A percentile compares a stretch with the other conserved stretches of the same genome.
These are phyloP conservation scores for Sclerotinia nivalis DNA, from an alignment of 2,329 filamentous ascomycete genomes.

Conservation along the genomic window DNA sequence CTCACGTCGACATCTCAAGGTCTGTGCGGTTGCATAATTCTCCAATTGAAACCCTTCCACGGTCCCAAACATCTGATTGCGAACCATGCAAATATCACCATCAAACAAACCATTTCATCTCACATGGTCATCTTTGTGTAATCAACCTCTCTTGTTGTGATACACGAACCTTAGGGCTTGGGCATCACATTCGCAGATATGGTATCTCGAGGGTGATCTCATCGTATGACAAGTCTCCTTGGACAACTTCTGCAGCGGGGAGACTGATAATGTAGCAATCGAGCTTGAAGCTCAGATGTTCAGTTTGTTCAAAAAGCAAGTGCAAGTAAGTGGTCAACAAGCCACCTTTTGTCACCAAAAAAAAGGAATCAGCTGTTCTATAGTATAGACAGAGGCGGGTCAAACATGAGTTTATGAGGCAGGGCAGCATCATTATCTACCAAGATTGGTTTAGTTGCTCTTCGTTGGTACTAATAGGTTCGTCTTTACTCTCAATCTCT, in stretches of 20 bases:
- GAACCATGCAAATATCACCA: neutral
- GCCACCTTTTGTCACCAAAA: constrained; percentile 11
- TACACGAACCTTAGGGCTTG: neutral
- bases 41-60: neutral
- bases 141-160: neutral
- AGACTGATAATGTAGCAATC: neutral
- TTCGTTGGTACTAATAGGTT: neutral
- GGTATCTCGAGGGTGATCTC: neutral
- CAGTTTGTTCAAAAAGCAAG: constrained; percentile 1
- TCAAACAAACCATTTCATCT: neutral
- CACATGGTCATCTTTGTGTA: neutral
- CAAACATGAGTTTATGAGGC: constrained; percentile 8
- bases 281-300: neutral
- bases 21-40: constrained; percentile 9
- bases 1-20: constrained; percentile 8
- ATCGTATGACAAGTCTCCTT: neutral
- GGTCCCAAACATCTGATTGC: neutral
- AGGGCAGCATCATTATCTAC: neutral
- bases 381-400: neutral
- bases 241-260: neutral
- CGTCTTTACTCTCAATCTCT: neutral
- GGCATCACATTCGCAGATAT: neutral
- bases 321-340: neutral
- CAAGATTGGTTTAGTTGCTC: neutral
- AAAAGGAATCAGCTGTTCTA: constrained; percentile 1